Conservation (phyloP, 2,329 filamentous ascomycete genomes). For the Cordyceps tenuipes region DNA sequence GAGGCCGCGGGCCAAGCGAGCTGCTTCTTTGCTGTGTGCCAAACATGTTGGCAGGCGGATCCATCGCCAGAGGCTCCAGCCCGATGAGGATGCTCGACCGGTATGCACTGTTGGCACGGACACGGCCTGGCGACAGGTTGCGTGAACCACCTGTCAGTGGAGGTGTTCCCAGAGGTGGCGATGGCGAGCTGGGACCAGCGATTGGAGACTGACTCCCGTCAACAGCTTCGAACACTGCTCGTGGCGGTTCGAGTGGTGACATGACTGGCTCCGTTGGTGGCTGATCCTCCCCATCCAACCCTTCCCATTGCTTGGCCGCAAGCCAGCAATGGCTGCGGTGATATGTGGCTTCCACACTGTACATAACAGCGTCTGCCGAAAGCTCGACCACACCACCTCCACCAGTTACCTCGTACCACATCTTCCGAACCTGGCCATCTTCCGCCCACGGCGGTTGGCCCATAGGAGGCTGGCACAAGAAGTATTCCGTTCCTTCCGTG, state of each 20-base stretch:
- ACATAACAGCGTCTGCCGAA: slow-evolving; percentile 51
- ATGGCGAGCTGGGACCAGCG: slow-evolving; percentile 19
- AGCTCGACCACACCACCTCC: slow-evolving; percentile 49
- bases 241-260: slow-evolving; percentile 31
- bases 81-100: slow-evolving; percentile 37
- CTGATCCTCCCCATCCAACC: slow-evolving; percentile 22
- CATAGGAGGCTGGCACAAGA: slow-evolving; percentile 67
- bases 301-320: slow-evolving; percentile 43
- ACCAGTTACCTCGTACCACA: slow-evolving; percentile 69
- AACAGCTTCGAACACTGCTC: slow-evolving; percentile 25
- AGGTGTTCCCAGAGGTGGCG: slow-evolving; percentile 23
- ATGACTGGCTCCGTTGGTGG: slow-evolving; percentile 25
- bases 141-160: slow-evolving; percentile 28
- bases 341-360: slow-evolving; percentile 53
- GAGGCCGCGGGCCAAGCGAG: slow-evolving; percentile 26
- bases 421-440: slow-evolving; percentile 52
- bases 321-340: slow-evolving; percentile 50
- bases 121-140: slow-evolving; percentile 30
- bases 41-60: slow-evolving; percentile 21
- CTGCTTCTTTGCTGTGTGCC: slow-evolving; percentile 27
- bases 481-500: slow-evolving; percentile 70
- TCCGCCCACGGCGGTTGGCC: slow-evolving; percentile 68
- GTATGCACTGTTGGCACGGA: slow-evolving; percentile 25
- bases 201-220: slow-evolving; percentile 19
- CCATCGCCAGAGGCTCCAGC: slow-evolving; percentile 34